Evolutionary conservation across 306 rosid genomes (phyloP).

Genomic region (Rosa persica): DNA sequence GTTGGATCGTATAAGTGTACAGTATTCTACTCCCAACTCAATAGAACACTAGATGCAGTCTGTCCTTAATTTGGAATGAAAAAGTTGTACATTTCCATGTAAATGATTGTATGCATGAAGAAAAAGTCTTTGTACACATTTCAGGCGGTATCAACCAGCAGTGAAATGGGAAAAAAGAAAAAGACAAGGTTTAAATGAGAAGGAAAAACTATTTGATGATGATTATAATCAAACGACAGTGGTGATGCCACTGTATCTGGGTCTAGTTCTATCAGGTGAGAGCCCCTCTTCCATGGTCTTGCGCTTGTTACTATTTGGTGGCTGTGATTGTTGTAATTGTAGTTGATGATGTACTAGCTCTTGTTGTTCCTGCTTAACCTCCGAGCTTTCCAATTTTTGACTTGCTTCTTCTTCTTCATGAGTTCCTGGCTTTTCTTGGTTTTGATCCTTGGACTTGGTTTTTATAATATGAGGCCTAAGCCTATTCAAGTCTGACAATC

Average conservation of each 20-base stretch:
- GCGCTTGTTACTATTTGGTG: constrained; percentile 64
- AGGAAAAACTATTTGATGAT: constrained; percentile 18
- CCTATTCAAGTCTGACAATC: constrained; percentile 61
- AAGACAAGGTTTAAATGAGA: constrained; percentile 34
- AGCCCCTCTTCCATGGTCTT: constrained; percentile 72
- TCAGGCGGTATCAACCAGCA: constrained; percentile 46
- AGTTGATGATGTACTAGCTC: constrained; percentile 1
- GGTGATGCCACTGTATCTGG: constrained; percentile 74
- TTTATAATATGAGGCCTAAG: constrained; percentile 77
- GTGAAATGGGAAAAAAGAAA: constrained; percentile 24
- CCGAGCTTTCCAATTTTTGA: constrained; percentile 18
- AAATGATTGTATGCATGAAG: constrained; percentile 48
- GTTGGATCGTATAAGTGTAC: background rate
- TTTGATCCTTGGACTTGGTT: constrained; percentile 52
- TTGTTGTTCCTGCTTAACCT: constrained; percentile 19
- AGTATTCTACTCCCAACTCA: background rate
- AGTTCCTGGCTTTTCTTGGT: constrained; percentile 29
- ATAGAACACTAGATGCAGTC: background rate
- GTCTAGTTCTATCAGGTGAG: constrained; percentile 85
- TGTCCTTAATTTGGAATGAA: constrained; percentile 33
- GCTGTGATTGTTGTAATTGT: constrained; percentile 34
- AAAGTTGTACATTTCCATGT: constrained; percentile 44
- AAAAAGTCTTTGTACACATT: constrained; percentile 41
- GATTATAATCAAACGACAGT: constrained; percentile 52
- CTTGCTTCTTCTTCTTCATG: constrained; percentile 35